Evolutionary conservation across 1,284 basidiomycete genomes (phyloP).

Genomic region (Malassezia globosa): DNA sequence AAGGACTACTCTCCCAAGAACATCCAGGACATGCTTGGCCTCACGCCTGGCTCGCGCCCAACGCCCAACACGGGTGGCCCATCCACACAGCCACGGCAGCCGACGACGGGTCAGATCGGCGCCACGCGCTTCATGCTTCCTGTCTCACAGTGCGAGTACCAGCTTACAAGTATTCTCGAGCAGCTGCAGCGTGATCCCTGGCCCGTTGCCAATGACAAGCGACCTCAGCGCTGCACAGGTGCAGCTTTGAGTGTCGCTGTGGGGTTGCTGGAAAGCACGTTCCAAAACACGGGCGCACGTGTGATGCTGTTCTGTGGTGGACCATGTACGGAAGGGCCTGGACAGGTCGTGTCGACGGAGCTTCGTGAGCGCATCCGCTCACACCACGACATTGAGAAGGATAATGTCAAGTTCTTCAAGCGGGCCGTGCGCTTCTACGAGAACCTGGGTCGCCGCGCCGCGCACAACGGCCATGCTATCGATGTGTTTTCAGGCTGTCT

Average conservation of each 20-base stretch:
- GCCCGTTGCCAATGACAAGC: conserved; percentile 91
- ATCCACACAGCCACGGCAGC: conserved; percentile 54
- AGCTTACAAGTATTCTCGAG: conserved; percentile 87
- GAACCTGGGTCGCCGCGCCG: conserved; percentile 79
- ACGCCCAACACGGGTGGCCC: conserved; percentile 49
- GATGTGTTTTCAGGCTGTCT: conserved; percentile 95
- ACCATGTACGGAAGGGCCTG: conserved; percentile 91
- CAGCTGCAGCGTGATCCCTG: conserved; percentile 82
- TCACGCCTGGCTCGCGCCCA: conserved; percentile 53
- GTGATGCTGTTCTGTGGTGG: conserved; percentile 96
- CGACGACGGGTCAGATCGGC: conserved; percentile 56
- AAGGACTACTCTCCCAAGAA: conserved; percentile 96
- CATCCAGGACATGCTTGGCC: conserved; percentile 95
- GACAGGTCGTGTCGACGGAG: conserved; percentile 90
- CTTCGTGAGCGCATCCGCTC: conserved; percentile 94
- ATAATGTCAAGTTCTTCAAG: conserved; percentile 95
- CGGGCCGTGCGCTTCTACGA: conserved; percentile 97
- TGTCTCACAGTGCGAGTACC: conserved; percentile 86
- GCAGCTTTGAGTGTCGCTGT: conserved; percentile 88
- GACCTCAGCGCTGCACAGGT: conserved; percentile 88
- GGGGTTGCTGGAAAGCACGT: conserved; percentile 87
- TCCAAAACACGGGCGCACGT: conserved; percentile 86
- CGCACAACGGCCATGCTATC: conserved; percentile 85
- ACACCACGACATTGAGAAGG: conserved; percentile 96
- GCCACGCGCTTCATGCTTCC: conserved; percentile 89